Evolutionary conservation across 345 rosid genomes (phyloP), one percentile per base, ranked within the genome.

Genomic region (Gossypium australe): DNA sequence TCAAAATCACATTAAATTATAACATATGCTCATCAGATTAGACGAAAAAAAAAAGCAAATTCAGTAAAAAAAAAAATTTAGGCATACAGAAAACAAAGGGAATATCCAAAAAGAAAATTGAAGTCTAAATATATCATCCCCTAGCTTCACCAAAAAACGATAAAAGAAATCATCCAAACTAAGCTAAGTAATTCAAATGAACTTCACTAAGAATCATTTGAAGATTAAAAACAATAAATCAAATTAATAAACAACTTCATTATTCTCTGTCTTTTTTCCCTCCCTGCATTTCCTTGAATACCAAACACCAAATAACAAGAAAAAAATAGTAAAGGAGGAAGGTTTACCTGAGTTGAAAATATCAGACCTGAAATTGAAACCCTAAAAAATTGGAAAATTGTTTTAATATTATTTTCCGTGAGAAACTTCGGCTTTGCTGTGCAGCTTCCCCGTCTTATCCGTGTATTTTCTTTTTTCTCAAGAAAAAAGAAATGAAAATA

Each of bases 301-400:
- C 66, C 73, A 73, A 81, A 66, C 82, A 63, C 43, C 67, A 38
- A 27, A 69, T 25, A 75, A 68, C 10, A 41, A 68, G 66, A 59
- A 43, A 70, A 59, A 43, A 80, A 76, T 1, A 48, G 68, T 41
- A 2, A 16, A 58, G n/a, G 7, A 29, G 29, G 79, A 76, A 57
- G 34, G 55, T 20, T 38, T 75, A 84, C 86, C 86, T 16, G 77
- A 71, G 51, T 24, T 56, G 58, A 75, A 71, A 78, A 72, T 70
- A 64, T 25, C 38, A 78, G 73, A 68, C 68, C 84, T 71, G 55
- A 74, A 74, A 7, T 63, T 69, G 22, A 52, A 64, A 76, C 69
- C 3, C 63, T 73, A 55, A 74, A 79, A 75, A 64, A 9, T 45
- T 8, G 44, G 70, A 52, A 1, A 24, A 14, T 9, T 41, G 11